Evolutionary conservation across 2,329 filamentous ascomycete genomes (phyloP), one percentile per base, ranked within the genome.

Genomic region (Arthrobotrys sinensis): DNA sequence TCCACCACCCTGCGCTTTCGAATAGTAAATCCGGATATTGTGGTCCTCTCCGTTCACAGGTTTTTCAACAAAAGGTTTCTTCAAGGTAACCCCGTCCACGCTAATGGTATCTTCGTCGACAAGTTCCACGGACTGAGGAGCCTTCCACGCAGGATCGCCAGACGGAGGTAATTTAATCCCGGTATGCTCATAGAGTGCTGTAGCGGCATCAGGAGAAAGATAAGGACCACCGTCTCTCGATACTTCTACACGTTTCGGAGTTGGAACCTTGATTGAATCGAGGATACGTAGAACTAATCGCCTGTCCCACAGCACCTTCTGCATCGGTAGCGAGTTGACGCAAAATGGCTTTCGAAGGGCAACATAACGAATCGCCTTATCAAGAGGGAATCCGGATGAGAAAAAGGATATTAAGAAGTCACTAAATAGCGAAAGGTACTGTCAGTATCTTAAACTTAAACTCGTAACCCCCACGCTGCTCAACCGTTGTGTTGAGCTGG

Each of bases 331-430:
- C 84, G 99, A 95, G 83, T 99, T 99, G 83, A 99, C 94, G 83
- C 95, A 97, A 82, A 97, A 98, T 0, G 96, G 96, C 83, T 97
- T 97, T 70, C 96, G 91, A 10, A 97, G 89, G 82, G 94, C 93
- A 79, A 94, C 93, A 84, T 99, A 99, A 38, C 94, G 93, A 82
- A 99, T 97, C 4, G 96, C 96, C 84, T 99, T 99, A 81, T 98
- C 94, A 55, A 99, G 86, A 0, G 96, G 96, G 81, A 99, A 99
- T 0, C 96, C 96, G 84, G 97, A 95, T 0, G 95, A 98, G 85
- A 98, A 99, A 86, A 99, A 99, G 2, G 94, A 97, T 82, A 99
- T 97, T 70, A 99, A 86, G 82, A 97, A 99, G 85, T 99, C 96
- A 84, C 87, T 88, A 78, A 14, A 55, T 24, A 60, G 19, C 12